phyloP scores from a whole-genome alignment of 2,329 filamentous ascomycete genomes.

The Nigrospora osmanthi region DNA sequence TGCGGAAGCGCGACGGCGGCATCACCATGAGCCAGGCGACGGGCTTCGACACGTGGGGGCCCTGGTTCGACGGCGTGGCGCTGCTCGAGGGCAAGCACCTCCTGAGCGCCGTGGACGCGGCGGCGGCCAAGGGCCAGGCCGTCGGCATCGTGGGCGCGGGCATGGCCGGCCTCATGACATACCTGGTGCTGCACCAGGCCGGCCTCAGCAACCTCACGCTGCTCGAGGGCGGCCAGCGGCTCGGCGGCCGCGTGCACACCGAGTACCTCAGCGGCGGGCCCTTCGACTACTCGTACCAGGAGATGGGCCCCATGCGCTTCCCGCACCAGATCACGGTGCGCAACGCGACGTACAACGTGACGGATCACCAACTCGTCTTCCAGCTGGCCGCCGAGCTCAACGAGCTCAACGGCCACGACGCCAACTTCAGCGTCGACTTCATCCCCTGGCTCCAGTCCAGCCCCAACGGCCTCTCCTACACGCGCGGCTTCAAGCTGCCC shows the following conservation, averaged over 20 bases:
- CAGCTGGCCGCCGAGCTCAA: conserved; percentile 55
- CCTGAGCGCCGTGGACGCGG: conserved; percentile 41
- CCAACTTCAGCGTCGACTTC: conserved; percentile 46
- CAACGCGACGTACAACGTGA: conserved; percentile 51
- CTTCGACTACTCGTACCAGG: conserved; percentile 59
- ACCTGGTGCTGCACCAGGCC: conserved; percentile 37
- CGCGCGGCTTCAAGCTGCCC: conserved; percentile 33
- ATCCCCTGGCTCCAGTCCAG: conserved; percentile 54
- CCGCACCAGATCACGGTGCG: conserved; percentile 41
- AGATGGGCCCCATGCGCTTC: conserved; percentile 60
- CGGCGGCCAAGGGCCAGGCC: conserved; percentile 45
- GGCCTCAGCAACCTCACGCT: conserved; percentile 55
- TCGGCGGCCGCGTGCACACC: conserved; percentile 58
- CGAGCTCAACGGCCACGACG: conserved; percentile 43
- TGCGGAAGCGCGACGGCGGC: conserved; percentile 15
- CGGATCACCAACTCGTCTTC: conserved; percentile 58
- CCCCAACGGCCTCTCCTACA: conserved; percentile 44
- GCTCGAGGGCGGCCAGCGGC: conserved; percentile 49
- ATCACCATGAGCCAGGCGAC: conserved; percentile 43
- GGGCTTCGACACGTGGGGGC: conserved; percentile 38
- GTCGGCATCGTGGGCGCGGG: conserved; percentile 60
- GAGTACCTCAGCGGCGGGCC: conserved; percentile 52
- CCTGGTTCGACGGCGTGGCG: conserved; percentile 60
- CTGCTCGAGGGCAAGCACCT: conserved; percentile 48
- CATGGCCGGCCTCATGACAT: conserved; percentile 57